These are phyloP conservation scores for Ogataea degrootiae DNA, from an alignment of 805 yeast species.

Conservation along the genomic window DNA sequence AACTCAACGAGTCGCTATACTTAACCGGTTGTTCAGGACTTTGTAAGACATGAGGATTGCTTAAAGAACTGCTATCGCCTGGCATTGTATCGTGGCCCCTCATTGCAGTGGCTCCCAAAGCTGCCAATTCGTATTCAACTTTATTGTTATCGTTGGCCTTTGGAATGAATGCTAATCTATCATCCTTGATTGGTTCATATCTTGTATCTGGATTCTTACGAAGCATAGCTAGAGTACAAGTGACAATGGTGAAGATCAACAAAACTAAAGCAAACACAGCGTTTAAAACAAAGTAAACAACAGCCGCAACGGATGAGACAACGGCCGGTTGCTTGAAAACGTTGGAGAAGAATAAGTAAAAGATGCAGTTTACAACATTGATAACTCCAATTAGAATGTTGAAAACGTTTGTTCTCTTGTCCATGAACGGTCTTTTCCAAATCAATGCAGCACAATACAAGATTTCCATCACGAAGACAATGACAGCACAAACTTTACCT, in stretches of 20 bases:
- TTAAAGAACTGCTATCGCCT: constrained; percentile 22
- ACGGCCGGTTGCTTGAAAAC: constrained; percentile 78
- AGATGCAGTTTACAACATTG: constrained; percentile 74
- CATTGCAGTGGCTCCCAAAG: constrained; percentile 67
- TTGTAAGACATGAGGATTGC: constrained; percentile 20
- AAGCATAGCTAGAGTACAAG: constrained; percentile 78
- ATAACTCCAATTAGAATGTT: constrained; percentile 82
- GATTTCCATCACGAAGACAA: constrained; percentile 73
- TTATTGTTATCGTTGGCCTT: constrained; percentile 32
- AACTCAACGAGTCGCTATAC: constrained; percentile 14
- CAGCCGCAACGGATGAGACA: constrained; percentile 89
- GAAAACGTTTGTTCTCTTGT: constrained; percentile 89
- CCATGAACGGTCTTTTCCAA: constrained; percentile 84
- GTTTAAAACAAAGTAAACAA: constrained; percentile 82
- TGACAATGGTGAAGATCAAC: constrained; percentile 78
- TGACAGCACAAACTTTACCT: constrained; percentile 79
- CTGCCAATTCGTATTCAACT: constrained; percentile 61
- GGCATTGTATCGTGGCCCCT: constrained; percentile 49
- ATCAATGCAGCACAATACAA: constrained; percentile 61
- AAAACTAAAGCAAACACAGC: constrained; percentile 83
- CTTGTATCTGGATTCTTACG: constrained; percentile 92
- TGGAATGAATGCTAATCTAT: constrained; percentile 91
- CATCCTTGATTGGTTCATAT: constrained; percentile 95
- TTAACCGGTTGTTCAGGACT: constrained; percentile 19
- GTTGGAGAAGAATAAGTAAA: constrained; percentile 85